Evolutionary conservation across 2,329 filamentous ascomycete genomes (phyloP), one percentile per base, ranked within the genome.

Genomic region (Fusarium sublunatum): DNA sequence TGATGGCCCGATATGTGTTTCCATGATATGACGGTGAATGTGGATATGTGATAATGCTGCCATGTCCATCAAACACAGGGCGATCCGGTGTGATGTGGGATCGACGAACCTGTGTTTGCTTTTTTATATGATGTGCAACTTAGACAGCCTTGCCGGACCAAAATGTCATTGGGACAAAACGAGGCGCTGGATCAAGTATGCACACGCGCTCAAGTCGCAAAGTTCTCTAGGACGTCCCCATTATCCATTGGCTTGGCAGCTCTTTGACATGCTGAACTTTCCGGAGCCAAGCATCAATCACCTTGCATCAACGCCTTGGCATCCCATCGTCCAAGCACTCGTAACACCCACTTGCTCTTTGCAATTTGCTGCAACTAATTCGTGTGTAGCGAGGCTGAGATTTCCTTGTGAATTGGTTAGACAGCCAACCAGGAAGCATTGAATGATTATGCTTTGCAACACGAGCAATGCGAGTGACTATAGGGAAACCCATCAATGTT

Each of bases 21-120:
- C 28, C 51, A 64, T 64, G 56, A 62, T 46, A 57, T 64, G 61
- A 60, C 24, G 15, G 29, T 34, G 47, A 53, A n/a, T 28, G 47
- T 60, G 55, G 55, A 44, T 38, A 53, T 42, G 40, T 58, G 56
- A 46, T 47, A 34, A 22, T 58, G 56, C 38, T 47, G 34, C 26
- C 47, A 10, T 38, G 41, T 15, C 28, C 48, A 43, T 54, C 29
- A 42, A 44, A 59, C 35, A 15, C 43, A 60, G 43, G 55, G 7
- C 34, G 41, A 59, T 46, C 41, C 32, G 53, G 35, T 52, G 29
- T 51, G 58, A 48, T 56, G 58, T 39, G 36, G 53, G 45, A 48
- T 54, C 47, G 43, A 31, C 55, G 54, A 29, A 24, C 41, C 34
- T 25, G 41, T 45, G 47, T 47, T 60, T 29, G 47, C 22, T 54